Base-by-base conservation (phyloP, 768 basidiomycete species). In the Boletus pseudopeckii region DNA sequence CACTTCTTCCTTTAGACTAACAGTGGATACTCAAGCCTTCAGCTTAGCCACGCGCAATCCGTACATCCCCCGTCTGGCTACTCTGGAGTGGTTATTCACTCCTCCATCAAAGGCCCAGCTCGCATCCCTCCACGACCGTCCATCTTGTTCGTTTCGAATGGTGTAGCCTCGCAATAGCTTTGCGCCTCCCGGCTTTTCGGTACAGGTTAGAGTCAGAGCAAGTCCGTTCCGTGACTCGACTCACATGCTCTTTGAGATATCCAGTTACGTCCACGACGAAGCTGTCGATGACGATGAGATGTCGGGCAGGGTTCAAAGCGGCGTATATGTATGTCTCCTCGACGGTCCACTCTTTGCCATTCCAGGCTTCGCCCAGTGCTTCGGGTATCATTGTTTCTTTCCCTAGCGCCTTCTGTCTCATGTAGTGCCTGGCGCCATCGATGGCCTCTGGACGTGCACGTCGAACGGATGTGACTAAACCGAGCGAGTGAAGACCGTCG, bases 181-280 rank as follows among this genome's bases (percentile, higher is more conserved):
- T 2, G 42, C 43, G 11, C 56, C 54, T 1, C 56, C 56, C 6
- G 55, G 56, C 55, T 57, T 44, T 26, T 4, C 32, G 18, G 7
- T 11, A 10, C 47, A 22, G 33, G 55, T 57, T 24, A 50, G 55
- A 38, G 26, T 41, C 20, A 36, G 17, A 10, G 40, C 3, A 5
- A n/a, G 46, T 26, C 34, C 14, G 46, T 22, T 8, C 17, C 10
- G 28, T 15, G 20, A 26, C 20, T 9, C 3, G 38, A 45, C 55
- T 48, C 54, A 57, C 56, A 20, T 57, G 56, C 20, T 57, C 56
- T 32, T 22, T 40, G 10, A 57, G 43, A 38, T 56, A 57, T 1
- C 20, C 20, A 0, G 54, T 50, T 20, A 41, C 56, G 24, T 57
- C 54, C 24, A 56, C 32, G 37, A 57, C 38, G 20, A 57, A 57